Evolutionary conservation across 345 rosid species (phyloP).

Genomic region (Aquilaria sinensis): DNA sequence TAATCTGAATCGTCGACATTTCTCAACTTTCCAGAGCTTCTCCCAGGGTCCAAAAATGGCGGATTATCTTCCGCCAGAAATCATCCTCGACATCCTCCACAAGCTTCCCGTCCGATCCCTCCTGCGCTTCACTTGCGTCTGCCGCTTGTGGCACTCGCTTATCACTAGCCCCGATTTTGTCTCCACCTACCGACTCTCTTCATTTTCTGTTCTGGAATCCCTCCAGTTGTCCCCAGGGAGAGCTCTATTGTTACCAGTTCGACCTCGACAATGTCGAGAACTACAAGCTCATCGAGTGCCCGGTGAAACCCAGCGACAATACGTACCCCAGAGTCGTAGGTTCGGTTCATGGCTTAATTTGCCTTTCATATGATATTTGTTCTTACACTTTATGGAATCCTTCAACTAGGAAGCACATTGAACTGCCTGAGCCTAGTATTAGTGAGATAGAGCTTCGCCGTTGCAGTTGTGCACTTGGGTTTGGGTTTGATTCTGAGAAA

Average conservation of each 20-base stretch:
- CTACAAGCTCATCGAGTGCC: not conserved
- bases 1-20: too few relatives aligned
- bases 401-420: not conserved
- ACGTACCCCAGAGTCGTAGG: not conserved
- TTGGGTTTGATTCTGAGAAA: conserved; percentile 2
- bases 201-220: too few relatives aligned
- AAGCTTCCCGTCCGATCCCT: not conserved
- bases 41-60: too few relatives aligned
- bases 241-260: not conserved
- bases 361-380: not conserved
- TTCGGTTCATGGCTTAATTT: not conserved
- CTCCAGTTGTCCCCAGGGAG: not conserved
- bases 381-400: not conserved
- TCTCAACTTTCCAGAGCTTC: too few relatives aligned
- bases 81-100: not conserved
- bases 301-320: not conserved
- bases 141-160: conserved; percentile 3
- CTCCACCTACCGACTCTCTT: not conserved
- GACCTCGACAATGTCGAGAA: not conserved
- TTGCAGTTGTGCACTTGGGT: not conserved
- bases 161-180: conserved; percentile 7
- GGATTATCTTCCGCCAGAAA: too few relatives aligned
- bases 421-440: not conserved
- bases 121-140: not conserved
- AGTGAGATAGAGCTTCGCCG: not conserved